These are phyloP conservation scores for Wakefieldia striispora DNA, from an alignment of 768 basidiomycete genomes.

Conservation along the genomic window DNA sequence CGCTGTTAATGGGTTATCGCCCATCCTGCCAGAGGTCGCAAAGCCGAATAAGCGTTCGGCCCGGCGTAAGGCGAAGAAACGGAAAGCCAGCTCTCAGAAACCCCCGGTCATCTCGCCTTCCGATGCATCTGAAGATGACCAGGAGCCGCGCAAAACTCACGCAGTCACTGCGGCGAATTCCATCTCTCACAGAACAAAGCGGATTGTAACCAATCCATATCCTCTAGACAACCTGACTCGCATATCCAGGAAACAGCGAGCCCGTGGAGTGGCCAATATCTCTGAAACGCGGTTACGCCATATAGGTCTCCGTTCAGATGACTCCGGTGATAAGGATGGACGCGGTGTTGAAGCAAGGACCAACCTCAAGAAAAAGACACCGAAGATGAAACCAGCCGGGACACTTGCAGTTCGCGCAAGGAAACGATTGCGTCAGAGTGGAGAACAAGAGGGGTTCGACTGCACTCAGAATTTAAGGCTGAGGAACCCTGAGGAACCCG, in stretches of 20 bases:
- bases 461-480: not conserved
- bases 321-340: not conserved
- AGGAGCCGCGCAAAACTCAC: not conserved
- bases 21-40: not conserved
- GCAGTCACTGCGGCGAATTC: not conserved
- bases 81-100: conserved; percentile 23
- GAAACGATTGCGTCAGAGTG: conserved; percentile 14
- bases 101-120: conserved; percentile 15
- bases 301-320: not conserved
- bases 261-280: not conserved
- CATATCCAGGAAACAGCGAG: not conserved
- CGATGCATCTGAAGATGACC: conserved; percentile 24
- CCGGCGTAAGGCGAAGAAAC: conserved; percentile 16
- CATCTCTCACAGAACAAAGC: conserved; percentile 10
- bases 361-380: not conserved
- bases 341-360: too few species aligned
- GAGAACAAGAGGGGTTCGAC: not conserved
- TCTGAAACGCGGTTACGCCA: not conserved
- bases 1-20: not conserved
- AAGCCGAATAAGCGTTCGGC: not conserved
- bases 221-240: not conserved
- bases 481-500: not conserved
- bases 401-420: not conserved
- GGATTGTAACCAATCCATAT: conserved; percentile 4
- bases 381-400: not conserved